Percentiles rank a stretch among this genome's conserved stretches.
Conservation (phyloP, 768 basidiomycete genomes). For the Termitomyces sp. region DNA sequence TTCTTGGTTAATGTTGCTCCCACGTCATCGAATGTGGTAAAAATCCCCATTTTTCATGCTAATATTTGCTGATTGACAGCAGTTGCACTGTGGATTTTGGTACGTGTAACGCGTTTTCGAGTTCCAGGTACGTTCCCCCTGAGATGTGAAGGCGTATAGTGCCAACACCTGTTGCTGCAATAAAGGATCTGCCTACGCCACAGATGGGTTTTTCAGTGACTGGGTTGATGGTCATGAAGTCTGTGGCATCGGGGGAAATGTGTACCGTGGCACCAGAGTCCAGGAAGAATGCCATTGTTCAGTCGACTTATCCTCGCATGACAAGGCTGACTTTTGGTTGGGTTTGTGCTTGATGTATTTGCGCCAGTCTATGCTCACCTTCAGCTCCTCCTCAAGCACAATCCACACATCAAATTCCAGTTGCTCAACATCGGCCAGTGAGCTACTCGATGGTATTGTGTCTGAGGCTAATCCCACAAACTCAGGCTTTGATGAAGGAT, state of each 20-base stretch:
- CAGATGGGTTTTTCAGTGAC: background rate
- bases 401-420: background rate
- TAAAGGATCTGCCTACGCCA: too few species aligned
- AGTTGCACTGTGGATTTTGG: background rate
- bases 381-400: background rate
- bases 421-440: background rate
- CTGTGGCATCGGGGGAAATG: background rate
- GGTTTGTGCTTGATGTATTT: background rate
- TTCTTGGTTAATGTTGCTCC: background rate
- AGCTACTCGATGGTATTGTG: background rate
- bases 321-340: background rate
- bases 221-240: background rate
- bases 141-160: too few species aligned
- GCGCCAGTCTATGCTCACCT: background rate
- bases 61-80: background rate
- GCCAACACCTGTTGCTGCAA: too few species aligned
- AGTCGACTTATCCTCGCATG: background rate
- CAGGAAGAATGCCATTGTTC: background rate
- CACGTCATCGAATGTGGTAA: background rate
- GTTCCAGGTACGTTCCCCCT: background rate
- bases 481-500: background rate
- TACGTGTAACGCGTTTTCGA: too few species aligned
- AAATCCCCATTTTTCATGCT: background rate
- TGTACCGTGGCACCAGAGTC: background rate
- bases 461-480: background rate